Evolutionary conservation across 2,329 filamentous ascomycete genomes (phyloP).

Genomic region (Monilinia polystroma): DNA sequence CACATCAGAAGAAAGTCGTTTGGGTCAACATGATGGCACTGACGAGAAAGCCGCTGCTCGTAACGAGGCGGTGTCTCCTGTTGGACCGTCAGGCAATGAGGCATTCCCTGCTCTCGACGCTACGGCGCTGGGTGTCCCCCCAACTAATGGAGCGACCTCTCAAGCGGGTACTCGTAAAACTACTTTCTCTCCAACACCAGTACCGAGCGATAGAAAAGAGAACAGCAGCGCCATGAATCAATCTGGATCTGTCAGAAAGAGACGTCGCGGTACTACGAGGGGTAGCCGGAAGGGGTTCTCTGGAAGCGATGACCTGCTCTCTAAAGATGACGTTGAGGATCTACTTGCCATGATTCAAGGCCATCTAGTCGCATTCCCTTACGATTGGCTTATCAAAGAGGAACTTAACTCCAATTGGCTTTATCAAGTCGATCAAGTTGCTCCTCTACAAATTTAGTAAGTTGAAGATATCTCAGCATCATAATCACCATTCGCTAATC

Average conservation of each 20-base stretch:
- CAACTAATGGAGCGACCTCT: conserved; percentile 28
- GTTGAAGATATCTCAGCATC: conserved; percentile 68
- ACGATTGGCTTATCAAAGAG: conserved; percentile 91
- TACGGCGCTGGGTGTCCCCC: conserved; percentile 16
- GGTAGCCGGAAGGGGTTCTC: conserved; percentile 63
- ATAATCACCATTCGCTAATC: conserved; percentile 91
- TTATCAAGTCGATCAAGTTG: conserved; percentile 93
- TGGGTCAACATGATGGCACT: conserved; percentile 31
- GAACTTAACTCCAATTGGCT: conserved; percentile 95
- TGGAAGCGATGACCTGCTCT: conserved; percentile 72
- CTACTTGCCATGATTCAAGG: conserved; percentile 81
- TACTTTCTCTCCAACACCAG: conserved; percentile 51
- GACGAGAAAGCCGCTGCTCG: conserved; percentile 33
- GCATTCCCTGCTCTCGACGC: conserved; percentile 50
- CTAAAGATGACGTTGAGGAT: conserved; percentile 74
- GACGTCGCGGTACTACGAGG: conserved; percentile 65
- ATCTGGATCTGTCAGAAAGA: conserved; percentile 55
- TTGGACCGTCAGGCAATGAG: conserved; percentile 46
- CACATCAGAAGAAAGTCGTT: conserved; percentile 25
- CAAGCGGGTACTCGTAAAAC: conserved; percentile 51
- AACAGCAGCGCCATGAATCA: conserved; percentile 24
- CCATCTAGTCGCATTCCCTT: conserved; percentile 86
- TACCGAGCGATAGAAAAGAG: conserved; percentile 27
- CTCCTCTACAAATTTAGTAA: conserved; percentile 96
- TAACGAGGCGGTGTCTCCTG: conserved; percentile 45